Base-by-base conservation (phyloP, 345 rosid species). In the Aurinia saxatilis region DNA sequence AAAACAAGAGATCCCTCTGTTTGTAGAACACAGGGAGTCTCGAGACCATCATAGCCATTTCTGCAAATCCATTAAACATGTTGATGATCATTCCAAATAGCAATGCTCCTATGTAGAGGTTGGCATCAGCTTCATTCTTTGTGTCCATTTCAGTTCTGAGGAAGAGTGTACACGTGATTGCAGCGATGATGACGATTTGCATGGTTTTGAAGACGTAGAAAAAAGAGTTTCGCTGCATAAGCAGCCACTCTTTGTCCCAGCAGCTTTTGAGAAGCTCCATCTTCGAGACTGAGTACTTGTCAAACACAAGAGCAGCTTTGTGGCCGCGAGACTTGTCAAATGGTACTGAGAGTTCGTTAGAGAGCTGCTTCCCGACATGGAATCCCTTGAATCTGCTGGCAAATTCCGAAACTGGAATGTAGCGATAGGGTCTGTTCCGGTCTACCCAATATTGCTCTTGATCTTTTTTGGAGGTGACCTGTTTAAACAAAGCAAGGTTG, bases 391-490 rank as follows among this genome's bases (percentile, higher is more conserved):
- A 84, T 11, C 34, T 80, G 36, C 57, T 40, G 1, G 78, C 80
- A 50, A 89, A 84, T 39, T 86, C 91, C 0, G 79, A 18, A 5
- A 86, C 91, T 50, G 87, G 30, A 15, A 81, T 56, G 68, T 71
- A 86, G 35, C 76, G 65, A 68, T 86, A 89, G 1, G 86, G 87
- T 35, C 37, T 78, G 48, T 4, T 72, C 53, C 65, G 72, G 52
- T 89, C 83, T 25, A 73, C 78, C 89, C 91, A 86, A 25, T 86
- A 89, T 49, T 84, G 96, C 33, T 84, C 84, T 60, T 89, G 95
- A 71, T 89, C 95, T 71, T 89, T 89, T 65, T 65, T 82, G 17
- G 91, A 89, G 13, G 91, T 81, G 35, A 89, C 95, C 96, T 89
- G 74, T 61, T 67, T 1, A 27, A 27, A n/a, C n/a, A 6, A 27